Base-by-base conservation (phyloP, 1,139 yeast species). In the Suhomyces chickasaworum region DNA sequence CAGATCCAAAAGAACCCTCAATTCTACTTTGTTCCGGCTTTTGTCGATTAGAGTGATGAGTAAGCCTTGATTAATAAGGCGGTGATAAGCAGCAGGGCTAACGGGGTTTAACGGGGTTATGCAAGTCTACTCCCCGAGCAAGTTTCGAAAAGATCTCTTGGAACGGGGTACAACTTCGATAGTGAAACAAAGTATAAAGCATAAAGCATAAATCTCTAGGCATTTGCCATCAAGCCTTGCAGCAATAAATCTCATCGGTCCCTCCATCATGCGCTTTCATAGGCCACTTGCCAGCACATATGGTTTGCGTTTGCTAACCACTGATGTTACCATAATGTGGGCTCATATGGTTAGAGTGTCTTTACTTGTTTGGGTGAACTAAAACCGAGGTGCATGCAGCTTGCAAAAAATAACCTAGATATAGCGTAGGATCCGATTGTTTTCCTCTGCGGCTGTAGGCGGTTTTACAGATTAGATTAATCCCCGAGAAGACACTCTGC, bases 351-450 rank as follows among this genome's bases (percentile, higher is more conserved):
- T n/a, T n/a, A n/a, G n/a, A n/a, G n/a, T n/a, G n/a, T n/a, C 23
- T 7, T 21, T 8, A 18, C 29, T 8, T 21, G n/a, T 22, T 22
- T 3, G 37, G 37, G 25, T 6, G 9, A 4, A 7, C 16, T 35
- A 35, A 21, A 8, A n/a, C 37, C 37, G 37, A 35, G 37, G 20
- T 13, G 37, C 37, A 35, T 35, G 3, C n/a, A 22, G n/a, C 2
- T 13, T 7, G 3, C 29, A 16, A 34, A 20, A 35, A 21, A 21
- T 22, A n/a, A 8, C n/a, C 37, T 21, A 18, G 18, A 21, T 22
- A 13, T 21, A 35, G 37, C 37, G 30, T 29, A 16, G 29, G 7
- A 3, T 13, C n/a, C 20, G 16, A 35, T 35, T 35, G 37, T 35
- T 21, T 7, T 21, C 37, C 37, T 5, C 29, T 20, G 37, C 37